Evolutionary conservation across 257 asterid species (phyloP), one percentile per base, ranked within the genome.

Genomic region (Ophiorrhiza pumila): DNA sequence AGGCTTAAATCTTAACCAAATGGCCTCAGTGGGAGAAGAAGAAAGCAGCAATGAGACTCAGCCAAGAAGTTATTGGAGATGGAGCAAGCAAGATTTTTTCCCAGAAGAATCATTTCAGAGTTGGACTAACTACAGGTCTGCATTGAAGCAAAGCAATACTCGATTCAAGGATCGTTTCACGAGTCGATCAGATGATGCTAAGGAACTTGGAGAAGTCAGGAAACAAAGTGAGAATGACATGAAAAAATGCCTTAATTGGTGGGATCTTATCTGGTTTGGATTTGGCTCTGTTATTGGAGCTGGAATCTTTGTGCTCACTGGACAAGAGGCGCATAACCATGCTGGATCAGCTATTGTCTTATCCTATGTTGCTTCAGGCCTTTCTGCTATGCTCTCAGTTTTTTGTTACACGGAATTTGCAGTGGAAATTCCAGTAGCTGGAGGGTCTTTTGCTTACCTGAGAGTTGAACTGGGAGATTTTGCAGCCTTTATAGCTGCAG

Each of bases 271-370:
- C 49, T 81, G 83, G 85, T 78, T 81, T 57, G 85, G 83, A 29
- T 60, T 81, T 23, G 85, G 85, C 20, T 68, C 85, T n/a, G 80
- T 81, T 39, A 81, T 81, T 74, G 80, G 85, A 60, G 85, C 83
- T 34, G 83, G 83, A 18, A 71, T 81, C 34, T 81, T 81, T 39
- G 85, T 81, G n/a, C 68, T 78, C 12, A 81, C 83, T 11, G 85
- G 83, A 49, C 78, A 71, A 71, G 85, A 77, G 31, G 82, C 85
- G 2, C 75, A 73, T 32, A 72, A 64, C 7, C 68, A 71, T 37
- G 82, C 83, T 18, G 85, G 85, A 32, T 80, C 83, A 5, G 83
- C 85, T 31, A 77, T 81, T 42, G 71, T 75, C 37, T 29, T 81
- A 7, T 71, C 83, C 12, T 78, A 81, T 76, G 63, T 49, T 7